Evolutionary conservation across 2,329 filamentous ascomycete genomes (phyloP).

Genomic region (Pestalotiopsis sp.): DNA sequence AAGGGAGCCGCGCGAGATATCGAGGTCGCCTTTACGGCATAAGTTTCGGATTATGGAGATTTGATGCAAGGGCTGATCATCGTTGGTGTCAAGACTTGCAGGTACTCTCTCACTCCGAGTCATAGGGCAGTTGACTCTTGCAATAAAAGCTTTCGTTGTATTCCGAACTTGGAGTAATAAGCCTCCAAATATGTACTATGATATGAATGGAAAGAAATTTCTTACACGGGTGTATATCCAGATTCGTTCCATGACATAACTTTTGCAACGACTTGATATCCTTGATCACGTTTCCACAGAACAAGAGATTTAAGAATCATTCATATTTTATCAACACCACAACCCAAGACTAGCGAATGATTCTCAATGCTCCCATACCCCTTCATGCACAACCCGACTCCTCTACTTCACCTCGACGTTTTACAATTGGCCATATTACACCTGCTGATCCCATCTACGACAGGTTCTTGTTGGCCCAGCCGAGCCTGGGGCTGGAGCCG

Average conservation of each 20-base stretch:
- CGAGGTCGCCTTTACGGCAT: conserved; percentile 8
- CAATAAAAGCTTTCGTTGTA: too few species aligned
- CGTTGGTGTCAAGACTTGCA: too few species aligned
- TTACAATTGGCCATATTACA: not conserved
- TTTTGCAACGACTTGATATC: not conserved
- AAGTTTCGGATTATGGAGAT: too few species aligned
- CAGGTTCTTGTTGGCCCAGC: conserved; percentile 9
- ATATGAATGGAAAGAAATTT: too few species aligned
- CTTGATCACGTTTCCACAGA: not conserved
- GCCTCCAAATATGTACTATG: too few species aligned
- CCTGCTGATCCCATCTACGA: not conserved
- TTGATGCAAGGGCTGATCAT: too few species aligned
- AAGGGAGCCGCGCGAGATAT: conserved; percentile 15
- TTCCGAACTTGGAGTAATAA: too few species aligned
- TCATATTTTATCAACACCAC: not conserved
- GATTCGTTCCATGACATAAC: too few species aligned
- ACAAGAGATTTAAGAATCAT: not conserved
- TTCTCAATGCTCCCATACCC: not conserved
- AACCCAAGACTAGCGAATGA: not conserved
- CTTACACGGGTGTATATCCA: too few species aligned
- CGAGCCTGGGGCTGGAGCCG: not conserved
- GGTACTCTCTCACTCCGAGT: too few species aligned
- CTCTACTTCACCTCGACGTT: not conserved
- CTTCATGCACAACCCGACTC: not conserved
- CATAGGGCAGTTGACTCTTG: too few species aligned